phyloP scores from a whole-genome alignment of 176 grass and related monocot species.

The Oryza longistaminata region DNA sequence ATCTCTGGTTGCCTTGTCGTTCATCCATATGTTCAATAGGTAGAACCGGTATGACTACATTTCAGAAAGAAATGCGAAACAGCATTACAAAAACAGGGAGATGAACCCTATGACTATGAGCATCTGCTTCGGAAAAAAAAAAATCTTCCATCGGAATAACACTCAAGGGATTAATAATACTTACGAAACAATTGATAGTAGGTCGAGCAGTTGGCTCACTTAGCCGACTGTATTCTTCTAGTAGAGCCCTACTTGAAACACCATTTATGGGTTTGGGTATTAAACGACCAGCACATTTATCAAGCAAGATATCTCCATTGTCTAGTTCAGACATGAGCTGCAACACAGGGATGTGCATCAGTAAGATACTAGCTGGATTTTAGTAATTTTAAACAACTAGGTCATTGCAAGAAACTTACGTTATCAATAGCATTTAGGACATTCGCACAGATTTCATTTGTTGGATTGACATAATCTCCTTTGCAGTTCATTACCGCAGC shows the following conservation, averaged over 20 bases:
- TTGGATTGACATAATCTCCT: conserved; percentile 34
- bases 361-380: background rate
- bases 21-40: conserved; percentile 50
- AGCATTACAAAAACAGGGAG: background rate
- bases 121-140: background rate
- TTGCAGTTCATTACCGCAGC: conserved; percentile 30
- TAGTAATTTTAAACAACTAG: background rate
- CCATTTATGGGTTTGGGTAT: conserved; percentile 8
- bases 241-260: conserved; percentile 8
- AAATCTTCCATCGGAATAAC: background rate
- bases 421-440: conserved; percentile 7
- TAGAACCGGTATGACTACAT: conserved; percentile 45
- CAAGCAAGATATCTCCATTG: conserved; percentile 15
- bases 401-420: conserved; percentile 9
- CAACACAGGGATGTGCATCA: background rate
- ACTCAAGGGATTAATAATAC: background rate
- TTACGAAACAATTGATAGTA: conserved; percentile 41
- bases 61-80: background rate
- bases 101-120: background rate
- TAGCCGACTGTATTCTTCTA: conserved; percentile 6
- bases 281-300: conserved; percentile 13
- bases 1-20: conserved; percentile 32
- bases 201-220: conserved; percentile 18
- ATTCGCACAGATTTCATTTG: conserved; percentile 25
- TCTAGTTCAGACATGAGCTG: conserved; percentile 25